A percentile compares a stretch with the other conserved stretches of the same genome.
Evolutionary conservation across 1,139 yeast species (phyloP).

Genomic region (Lodderomyces metapsilosis): DNA sequence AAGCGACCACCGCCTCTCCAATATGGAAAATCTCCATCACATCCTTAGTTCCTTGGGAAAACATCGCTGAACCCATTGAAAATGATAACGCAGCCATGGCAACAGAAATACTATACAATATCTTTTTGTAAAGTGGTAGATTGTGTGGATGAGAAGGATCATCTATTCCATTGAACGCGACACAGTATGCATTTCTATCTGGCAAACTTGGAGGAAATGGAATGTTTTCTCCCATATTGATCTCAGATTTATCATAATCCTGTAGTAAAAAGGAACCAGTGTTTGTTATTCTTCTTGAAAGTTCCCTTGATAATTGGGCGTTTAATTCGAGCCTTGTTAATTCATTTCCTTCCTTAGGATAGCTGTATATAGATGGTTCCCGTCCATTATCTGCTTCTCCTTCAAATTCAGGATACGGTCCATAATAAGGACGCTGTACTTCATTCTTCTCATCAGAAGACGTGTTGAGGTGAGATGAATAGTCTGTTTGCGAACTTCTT

Average conservation of each 20-base stretch:
- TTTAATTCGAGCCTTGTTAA: conserved; percentile 26
- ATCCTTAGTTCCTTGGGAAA: conserved; percentile 26
- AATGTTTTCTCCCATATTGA: conserved; percentile 37
- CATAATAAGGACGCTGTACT: background rate
- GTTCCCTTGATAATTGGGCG: conserved; percentile 23
- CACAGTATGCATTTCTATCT: conserved; percentile 32
- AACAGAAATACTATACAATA: conserved; percentile 23
- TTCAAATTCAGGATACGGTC: background rate
- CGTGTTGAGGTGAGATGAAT: background rate
- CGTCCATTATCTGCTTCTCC: background rate
- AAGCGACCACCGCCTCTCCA: conserved; percentile 32
- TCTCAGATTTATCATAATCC: conserved; percentile 14
- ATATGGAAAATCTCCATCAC: conserved; percentile 27
- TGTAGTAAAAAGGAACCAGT: conserved; percentile 36
- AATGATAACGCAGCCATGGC: conserved; percentile 33
- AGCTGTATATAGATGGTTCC: background rate
- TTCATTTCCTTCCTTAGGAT: conserved; percentile 21
- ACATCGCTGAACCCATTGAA: conserved; percentile 52
- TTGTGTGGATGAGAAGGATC: conserved; percentile 53
- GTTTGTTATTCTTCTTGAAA: conserved; percentile 33
- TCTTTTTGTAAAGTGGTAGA: conserved; percentile 36
- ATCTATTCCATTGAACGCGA: conserved; percentile 46
- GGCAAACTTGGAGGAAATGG: conserved; percentile 37
- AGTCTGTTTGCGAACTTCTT: background rate
- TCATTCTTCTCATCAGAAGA: background rate